Evolutionary conservation across 1,284 basidiomycete genomes (phyloP).

Genomic region (Marasmius sp.): DNA sequence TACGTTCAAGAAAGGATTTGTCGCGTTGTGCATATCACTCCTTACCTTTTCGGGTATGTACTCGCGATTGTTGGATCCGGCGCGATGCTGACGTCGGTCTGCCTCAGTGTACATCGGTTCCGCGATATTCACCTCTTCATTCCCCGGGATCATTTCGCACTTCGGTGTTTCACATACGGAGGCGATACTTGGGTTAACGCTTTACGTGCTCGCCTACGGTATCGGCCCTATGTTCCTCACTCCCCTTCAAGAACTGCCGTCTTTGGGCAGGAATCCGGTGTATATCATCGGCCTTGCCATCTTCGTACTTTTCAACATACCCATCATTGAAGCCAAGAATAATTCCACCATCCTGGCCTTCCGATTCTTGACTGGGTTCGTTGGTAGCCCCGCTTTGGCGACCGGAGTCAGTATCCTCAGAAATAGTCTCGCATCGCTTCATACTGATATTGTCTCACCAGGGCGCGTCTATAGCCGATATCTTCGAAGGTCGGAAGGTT

Average conservation of each 20-base stretch:
- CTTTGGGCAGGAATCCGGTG: slow-evolving; percentile 41
- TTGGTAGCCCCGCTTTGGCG: slow-evolving; percentile 38
- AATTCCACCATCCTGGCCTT: slow-evolving; percentile 57
- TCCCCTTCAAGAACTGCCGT: slow-evolving; percentile 49
- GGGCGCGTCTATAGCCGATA: slow-evolving; percentile 24
- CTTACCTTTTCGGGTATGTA: slow-evolving; percentile 58
- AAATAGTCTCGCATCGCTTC: background rate
- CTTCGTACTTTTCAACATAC: slow-evolving; percentile 57
- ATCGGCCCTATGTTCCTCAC: slow-evolving; percentile 47
- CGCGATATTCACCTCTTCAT: slow-evolving; percentile 41
- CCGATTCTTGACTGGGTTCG: slow-evolving; percentile 63
- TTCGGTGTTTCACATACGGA: slow-evolving; percentile 51
- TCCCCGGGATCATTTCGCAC: slow-evolving; percentile 40
- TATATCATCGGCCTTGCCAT: slow-evolving; percentile 54
- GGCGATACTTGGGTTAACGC: slow-evolving; percentile 32
- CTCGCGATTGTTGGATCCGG: background rate
- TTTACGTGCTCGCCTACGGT: slow-evolving; percentile 26
- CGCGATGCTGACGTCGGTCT: background rate
- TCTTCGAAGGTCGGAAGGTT: slow-evolving; percentile 34
- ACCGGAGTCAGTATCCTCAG: slow-evolving; percentile 20
- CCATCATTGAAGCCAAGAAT: slow-evolving; percentile 56
- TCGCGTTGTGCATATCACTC: slow-evolving; percentile 57
- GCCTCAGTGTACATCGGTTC: slow-evolving; percentile 23
- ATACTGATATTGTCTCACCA: background rate
- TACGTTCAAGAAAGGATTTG: slow-evolving; percentile 23